phyloP scores from a whole-genome alignment of 441 rosid genomes.

The Euphorbia corollata region DNA sequence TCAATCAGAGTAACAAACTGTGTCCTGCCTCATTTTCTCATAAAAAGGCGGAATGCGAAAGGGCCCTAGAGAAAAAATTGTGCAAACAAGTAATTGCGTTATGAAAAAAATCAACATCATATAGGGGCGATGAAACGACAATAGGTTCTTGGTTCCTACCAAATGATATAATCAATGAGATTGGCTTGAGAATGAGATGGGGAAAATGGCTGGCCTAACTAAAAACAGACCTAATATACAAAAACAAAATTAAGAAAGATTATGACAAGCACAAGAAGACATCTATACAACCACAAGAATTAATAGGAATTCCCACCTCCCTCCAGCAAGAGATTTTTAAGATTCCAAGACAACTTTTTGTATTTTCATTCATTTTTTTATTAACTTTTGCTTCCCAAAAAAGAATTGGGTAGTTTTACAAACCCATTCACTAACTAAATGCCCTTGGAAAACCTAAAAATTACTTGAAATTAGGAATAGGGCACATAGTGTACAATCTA shows the following conservation, averaged over 20 bases:
- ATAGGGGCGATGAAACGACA: too few relatives aligned
- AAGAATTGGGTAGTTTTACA: slow-evolving; percentile 26
- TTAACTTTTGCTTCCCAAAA: slow-evolving; percentile 19
- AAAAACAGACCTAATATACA: not conserved
- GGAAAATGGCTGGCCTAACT: too few relatives aligned
- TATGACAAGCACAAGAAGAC: not conserved
- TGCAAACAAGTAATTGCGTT: too few relatives aligned
- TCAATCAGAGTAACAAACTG: too few relatives aligned
- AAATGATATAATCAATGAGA: too few relatives aligned
- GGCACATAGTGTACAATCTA: slow-evolving; percentile 25
- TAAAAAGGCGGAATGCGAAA: too few relatives aligned
- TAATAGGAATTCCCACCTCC: not conserved
- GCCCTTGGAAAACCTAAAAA: slow-evolving; percentile 18
- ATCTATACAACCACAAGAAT: not conserved
- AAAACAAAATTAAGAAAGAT: too few relatives aligned
- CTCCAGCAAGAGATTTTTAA: not conserved
- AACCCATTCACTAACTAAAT: slow-evolving; percentile 16
- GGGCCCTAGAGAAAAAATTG: too few relatives aligned
- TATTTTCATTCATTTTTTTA: slow-evolving; percentile 2
- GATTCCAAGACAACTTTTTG: slow-evolving; percentile 7
- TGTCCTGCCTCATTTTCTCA: too few relatives aligned
- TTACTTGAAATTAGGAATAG: slow-evolving; percentile 26
- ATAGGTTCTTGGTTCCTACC: too few relatives aligned
- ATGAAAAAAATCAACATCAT: too few relatives aligned
- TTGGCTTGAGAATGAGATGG: too few relatives aligned